Base-by-base conservation (phyloP, 768 basidiomycete species). In the Pilatotrama ljubarskyi region DNA sequence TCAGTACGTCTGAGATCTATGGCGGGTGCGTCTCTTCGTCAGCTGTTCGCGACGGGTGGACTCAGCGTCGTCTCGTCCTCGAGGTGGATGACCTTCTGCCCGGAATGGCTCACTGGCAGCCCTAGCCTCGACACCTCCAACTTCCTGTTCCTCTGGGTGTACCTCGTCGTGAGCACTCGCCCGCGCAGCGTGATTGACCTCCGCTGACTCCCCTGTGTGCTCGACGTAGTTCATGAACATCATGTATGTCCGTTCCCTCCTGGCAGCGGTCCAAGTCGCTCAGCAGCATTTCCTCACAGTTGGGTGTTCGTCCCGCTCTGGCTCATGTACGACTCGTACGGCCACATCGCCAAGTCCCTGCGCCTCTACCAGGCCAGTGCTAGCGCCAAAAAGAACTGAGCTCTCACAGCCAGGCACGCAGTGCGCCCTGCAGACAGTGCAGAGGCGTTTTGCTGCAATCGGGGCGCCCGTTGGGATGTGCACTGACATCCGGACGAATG, bases 41-140 rank as follows among this genome's bases (percentile, higher is more conserved):
- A 5, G n/a, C n/a, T n/a, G n/a, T n/a, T n/a, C n/a, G n/a, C n/a
- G n/a, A n/a, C n/a, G n/a, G n/a, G n/a, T n/a, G n/a, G n/a, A n/a
- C n/a, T n/a, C n/a, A n/a, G n/a, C n/a, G n/a, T n/a, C n/a, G n/a
- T n/a, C n/a, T n/a, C n/a, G 13, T 22, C 17, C 47, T 11, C n/a
- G 6, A 71, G 70, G 15, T 92, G 86, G 86, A 92, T 93, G 91
- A 93, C 91, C 2, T 93, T 93, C 74, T 87, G 85, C 68, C 91
- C 91, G 0, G 91, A 93, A 73, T 93, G 90, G 90, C 75, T 93
- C 48, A 85, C 82, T 0, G 90, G 88, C 18, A 88, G 83, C 67
- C 84, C 85, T 0, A 89, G 80, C 70, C 73, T 93, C 53, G 80
- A 88, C 66, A 90, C 83, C 0, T 87, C 86, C 8, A 90, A 91